Conservation (phyloP, 140 eudicot genomes). For the Oenanthe javanica region DNA sequence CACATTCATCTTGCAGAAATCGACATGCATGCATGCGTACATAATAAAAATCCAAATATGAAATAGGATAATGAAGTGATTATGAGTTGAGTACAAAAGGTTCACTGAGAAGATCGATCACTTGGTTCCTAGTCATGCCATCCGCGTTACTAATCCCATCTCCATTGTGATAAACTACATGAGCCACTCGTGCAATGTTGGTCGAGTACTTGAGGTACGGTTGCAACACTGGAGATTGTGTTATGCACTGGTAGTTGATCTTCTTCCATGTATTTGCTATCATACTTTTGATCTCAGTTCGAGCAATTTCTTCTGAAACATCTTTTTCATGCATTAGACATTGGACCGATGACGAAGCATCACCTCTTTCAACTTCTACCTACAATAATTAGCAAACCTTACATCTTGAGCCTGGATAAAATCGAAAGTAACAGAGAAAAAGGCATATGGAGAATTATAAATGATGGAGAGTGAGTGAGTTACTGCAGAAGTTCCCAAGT, state of each 20-base stretch:
- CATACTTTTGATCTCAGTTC: conserved; percentile 18
- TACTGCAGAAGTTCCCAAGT: not conserved
- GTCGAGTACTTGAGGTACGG: not conserved
- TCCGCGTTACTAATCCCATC: not conserved
- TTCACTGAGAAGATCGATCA: not conserved
- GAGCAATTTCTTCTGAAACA: conserved; percentile 36
- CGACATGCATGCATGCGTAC: not conserved
- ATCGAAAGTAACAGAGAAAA: too few relatives aligned
- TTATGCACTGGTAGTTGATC: conserved; percentile 26
- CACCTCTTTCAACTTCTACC: conserved; percentile 57
- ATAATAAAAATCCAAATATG: not conserved
- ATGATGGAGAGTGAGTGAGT: not conserved
- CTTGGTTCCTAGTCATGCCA: not conserved
- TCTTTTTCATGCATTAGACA: conserved; percentile 46
- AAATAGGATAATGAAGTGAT: not conserved
- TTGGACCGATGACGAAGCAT: conserved; percentile 42
- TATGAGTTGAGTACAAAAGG: not conserved
- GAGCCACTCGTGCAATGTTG: not conserved
- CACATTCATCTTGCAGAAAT: not conserved
- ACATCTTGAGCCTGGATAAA: too few relatives aligned
- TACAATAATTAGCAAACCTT: not conserved
- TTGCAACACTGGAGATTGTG: not conserved
- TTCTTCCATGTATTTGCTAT: conserved; percentile 32
- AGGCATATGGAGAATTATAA: too few relatives aligned
- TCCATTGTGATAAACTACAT: not conserved